Evolutionary conservation across 495 filamentous ascomycete species (phyloP), one percentile per base, ranked within the genome.

Genomic region (Hypoxylon perforatum): DNA sequence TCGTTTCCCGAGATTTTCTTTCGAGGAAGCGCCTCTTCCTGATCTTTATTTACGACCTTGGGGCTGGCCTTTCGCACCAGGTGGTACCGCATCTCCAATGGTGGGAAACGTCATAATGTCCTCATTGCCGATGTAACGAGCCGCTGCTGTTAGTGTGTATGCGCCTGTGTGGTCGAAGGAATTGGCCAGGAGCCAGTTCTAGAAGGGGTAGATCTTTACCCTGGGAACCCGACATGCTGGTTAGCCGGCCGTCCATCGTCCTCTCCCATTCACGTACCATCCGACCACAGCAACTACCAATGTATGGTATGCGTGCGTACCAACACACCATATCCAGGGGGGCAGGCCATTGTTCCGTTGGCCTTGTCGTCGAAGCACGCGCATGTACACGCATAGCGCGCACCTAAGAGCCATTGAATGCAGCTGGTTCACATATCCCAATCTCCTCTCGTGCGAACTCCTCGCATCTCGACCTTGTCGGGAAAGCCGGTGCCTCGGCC

Each of bases 31-130:
- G 38, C 6, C 17, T 15, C 15, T 7, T 15, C 14, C 15, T 41
- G 38, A n/a, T 41, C 38, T 41, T 1, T n/a, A n/a, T n/a, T 9
- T 9, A 33, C 8, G 8, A 3, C 3, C 8, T 3, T 10, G 8
- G 30, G 30, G 38, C 9, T 11, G 28, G 17, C 1, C 5, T 15
- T 22, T 36, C 39, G 6, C 39, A 38, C 28, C 21, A 21, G 33
- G 60, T 63, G 42, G 30, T 42, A 51, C 52, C 56, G 11, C 45
- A 25, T 33, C 35, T 33, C 25, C 28, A 50, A 21, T 7, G 19
- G 33, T n/a, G 12, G 15, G 25, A 33, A 50, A 57, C 52, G 52
- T 51, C 52, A 54, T 63, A 63, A 38, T 50, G 45, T 45, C 25
- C 52, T 45, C 45, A 33, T 30, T 22, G 21, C 41, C 46, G 15